Evolutionary conservation across 352 stramenopile species (phyloP).

Genomic region (Phytophthora constricta): DNA sequence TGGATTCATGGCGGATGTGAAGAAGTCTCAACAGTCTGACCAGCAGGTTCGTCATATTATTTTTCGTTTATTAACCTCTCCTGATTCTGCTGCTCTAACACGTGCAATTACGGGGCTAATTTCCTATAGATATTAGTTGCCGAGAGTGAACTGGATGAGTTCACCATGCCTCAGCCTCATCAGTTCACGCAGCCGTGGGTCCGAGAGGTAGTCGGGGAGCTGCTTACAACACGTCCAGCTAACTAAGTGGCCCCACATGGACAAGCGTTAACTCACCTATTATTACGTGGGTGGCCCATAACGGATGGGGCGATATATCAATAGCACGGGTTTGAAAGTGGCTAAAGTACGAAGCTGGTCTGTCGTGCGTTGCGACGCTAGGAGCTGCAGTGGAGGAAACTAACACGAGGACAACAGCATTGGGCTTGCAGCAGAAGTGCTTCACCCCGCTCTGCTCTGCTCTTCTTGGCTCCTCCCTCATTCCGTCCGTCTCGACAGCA

Average conservation of each 20-base stretch:
- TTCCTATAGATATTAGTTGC: slow-evolving; percentile 55
- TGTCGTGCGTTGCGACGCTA: slow-evolving; percentile 17
- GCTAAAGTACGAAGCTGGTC: slow-evolving; percentile 6
- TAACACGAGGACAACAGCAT: slow-evolving; percentile 4
- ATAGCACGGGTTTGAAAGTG: slow-evolving; percentile 39
- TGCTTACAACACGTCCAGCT: slow-evolving; percentile 31
- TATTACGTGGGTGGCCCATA: slow-evolving; percentile 20
- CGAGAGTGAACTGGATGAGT: slow-evolving; percentile 71
- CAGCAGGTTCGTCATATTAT: slow-evolving; percentile 46
- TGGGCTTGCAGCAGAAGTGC: slow-evolving; percentile 17
- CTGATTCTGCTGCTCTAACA: neutral
- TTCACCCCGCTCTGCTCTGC: neutral
- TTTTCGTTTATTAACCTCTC: slow-evolving; percentile 8
- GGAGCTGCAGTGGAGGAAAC: slow-evolving; percentile 21
- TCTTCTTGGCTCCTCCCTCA: neutral
- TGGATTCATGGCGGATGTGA: slow-evolving; percentile 67
- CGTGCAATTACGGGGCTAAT: too few relatives aligned
- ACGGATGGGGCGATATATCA: slow-evolving; percentile 34
- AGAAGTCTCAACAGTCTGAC: slow-evolving; percentile 64
- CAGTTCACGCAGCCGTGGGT: slow-evolving; percentile 82
- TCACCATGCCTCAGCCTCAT: slow-evolving; percentile 56
- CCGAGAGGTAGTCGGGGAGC: slow-evolving; percentile 42
- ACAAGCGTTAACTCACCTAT: slow-evolving; percentile 13
- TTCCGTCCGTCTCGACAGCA: neutral
- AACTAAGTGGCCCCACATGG: slow-evolving; percentile 15